These are phyloP conservation scores for Podospora australis DNA, from an alignment of 495 filamentous ascomycete species.

Conservation along the genomic window DNA sequence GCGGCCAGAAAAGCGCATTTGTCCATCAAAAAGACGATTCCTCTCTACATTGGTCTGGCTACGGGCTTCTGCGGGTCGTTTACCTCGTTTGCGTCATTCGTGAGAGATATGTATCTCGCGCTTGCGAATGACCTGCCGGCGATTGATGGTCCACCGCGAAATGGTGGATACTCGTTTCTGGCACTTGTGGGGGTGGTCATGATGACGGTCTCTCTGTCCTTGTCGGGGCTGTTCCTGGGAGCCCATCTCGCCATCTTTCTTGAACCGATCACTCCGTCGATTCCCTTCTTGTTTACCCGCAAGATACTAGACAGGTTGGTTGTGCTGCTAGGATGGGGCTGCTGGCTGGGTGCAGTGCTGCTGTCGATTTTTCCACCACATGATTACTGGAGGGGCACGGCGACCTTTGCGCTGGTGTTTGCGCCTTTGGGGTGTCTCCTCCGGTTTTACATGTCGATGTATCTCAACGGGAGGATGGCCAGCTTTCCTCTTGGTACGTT, in stretches of 20 bases:
- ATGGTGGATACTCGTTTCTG: constrained; percentile 76
- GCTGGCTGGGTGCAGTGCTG: constrained; percentile 75
- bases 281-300: constrained; percentile 51
- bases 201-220: constrained; percentile 58
- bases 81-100: constrained; percentile 87
- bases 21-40: constrained; percentile 70
- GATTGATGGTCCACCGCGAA: constrained; percentile 37
- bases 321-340: constrained; percentile 58
- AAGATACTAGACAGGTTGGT: constrained; percentile 55
- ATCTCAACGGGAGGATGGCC: constrained; percentile 58
- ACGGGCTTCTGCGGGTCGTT: constrained; percentile 93
- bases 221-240: constrained; percentile 63
- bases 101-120: constrained; percentile 78
- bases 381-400: constrained; percentile 66
- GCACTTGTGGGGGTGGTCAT: constrained; percentile 67
- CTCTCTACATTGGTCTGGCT: constrained; percentile 84
- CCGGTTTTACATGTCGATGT: constrained; percentile 64
- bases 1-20: constrained; percentile 47
- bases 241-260: constrained; percentile 71
- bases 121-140: constrained; percentile 62
- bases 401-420: constrained; percentile 74
- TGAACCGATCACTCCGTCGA: constrained; percentile 45
- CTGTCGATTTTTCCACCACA: constrained; percentile 67
- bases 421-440: constrained; percentile 73
- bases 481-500: constrained; percentile 89